Evolutionary conservation across 2,329 filamentous ascomycete species (phyloP), one percentile per base, ranked within the genome.

Genomic region (Hymenoscyphus salicellus): DNA sequence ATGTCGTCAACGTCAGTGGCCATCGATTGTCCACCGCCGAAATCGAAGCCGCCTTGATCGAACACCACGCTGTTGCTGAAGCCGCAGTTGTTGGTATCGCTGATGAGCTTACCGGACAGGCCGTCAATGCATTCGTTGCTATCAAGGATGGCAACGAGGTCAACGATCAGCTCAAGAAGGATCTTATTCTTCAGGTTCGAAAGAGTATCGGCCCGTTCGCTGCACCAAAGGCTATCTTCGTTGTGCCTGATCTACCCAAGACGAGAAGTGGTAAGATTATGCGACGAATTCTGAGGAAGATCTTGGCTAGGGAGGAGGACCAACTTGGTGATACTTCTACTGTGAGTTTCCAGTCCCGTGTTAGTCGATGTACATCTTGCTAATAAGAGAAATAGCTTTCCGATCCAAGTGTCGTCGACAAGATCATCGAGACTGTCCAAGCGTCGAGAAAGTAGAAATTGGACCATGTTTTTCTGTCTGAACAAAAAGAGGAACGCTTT

Each of bases 261-360:
- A 99, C 95, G 43, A 86, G 95, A 72, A 96, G 91, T 72, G 95
- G 95, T 71, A 99, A 99, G 89, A 99, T 99, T 75, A 99, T 99
- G 95, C 87, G 95, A 69, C 89, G 95, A 69, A 96, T 99, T 75
- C 80, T 99, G 82, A 86, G 95, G 74, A 99, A 99, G 91, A 96
- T 99, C 75, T 80, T 99, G 72, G 93, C 93, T 17, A 94, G 94
- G 41, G 95, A 99, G 82, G 94, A 97, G 80, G 95, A 99, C 78
- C 93, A 96, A 79, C 83, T 99, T 62, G 95, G 95, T 72, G 95
- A 99, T 75, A 96, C 84, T 41, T 91, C 91, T 23, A 98, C 95
- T 71, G 92, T 96, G 66, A 66, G 67, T 66, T 58, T 23, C 6
- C 30, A 16, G 8, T 17, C 43, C n/a, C 11, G 16, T 46, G 11